phyloP scores from a whole-genome alignment of 1,284 basidiomycete genomes.

The Trichosporon asahii region DNA sequence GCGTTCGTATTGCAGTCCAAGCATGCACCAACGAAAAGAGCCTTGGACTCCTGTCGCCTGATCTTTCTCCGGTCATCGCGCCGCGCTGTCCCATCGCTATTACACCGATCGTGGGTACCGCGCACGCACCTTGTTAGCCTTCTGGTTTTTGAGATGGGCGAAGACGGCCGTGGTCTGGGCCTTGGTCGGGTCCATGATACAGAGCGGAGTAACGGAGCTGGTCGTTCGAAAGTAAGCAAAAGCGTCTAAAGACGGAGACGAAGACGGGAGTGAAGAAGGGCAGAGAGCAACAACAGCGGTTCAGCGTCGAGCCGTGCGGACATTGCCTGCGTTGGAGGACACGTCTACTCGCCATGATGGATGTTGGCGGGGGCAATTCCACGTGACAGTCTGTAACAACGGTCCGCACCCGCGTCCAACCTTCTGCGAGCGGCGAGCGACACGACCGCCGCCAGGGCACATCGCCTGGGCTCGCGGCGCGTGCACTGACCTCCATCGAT shows the following conservation, averaged over 20 bases:
- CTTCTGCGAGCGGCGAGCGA: not conserved
- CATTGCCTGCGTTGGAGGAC: not conserved
- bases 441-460: not conserved
- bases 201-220: not conserved
- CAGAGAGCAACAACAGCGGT: not conserved
- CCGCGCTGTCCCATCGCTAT: not conserved
- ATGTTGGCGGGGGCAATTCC: conserved; percentile 2
- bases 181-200: conserved; percentile 50
- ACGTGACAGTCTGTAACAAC: not conserved
- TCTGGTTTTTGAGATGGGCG: conserved; percentile 65
- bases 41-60: not conserved
- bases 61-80: no score
- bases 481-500: not conserved
- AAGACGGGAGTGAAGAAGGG: not conserved
- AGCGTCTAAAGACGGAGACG: not conserved
- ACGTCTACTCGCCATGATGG: not conserved
- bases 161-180: conserved; percentile 51
- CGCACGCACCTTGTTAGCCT: conserved; percentile 75
- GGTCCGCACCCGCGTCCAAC: not conserved
- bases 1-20: no score
- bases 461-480: not conserved
- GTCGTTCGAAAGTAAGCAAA: not conserved
- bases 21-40: no score
- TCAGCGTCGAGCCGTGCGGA: not conserved
- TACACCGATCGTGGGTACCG: no score